Base-by-base conservation (phyloP, 2,329 filamentous ascomycete genomes). In the Penicillium sp. region DNA sequence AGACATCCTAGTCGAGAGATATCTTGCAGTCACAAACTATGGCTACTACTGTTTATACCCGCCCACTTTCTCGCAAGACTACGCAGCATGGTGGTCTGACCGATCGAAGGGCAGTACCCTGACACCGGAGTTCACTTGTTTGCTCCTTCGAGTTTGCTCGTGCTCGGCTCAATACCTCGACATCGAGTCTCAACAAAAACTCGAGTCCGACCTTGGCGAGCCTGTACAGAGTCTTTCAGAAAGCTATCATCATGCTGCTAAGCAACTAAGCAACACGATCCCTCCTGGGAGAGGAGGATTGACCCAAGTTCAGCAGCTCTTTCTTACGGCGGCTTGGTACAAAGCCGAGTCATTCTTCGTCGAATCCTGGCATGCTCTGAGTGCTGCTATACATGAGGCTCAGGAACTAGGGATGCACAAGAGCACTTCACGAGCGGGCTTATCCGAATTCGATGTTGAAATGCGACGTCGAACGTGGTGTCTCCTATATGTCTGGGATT, bases 281-380 rank as follows among this genome's bases (percentile, higher is more conserved):
- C 54, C 73, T 3, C 77, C 79, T 1, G 79, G 80, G 0, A 75
- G 76, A 53, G 79, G 79, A 1, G 76, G 79, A 3, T 66, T 83
- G 6, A 68, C 73, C 38, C 78, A 82, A 15, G 77, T 83, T 1
- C 81, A 83, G 64, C 81, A 83, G 63, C 70, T 81, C n/a, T 82
- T 83, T 55, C 62, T 83, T 3, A 79, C 76, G 22, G 75, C 77
- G 2, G 72, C 74, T 22, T 83, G 80, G 80, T 77, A 76, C 45
- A 83, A 82, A 60, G 77, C 76, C 3, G 79, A 81, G 57, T 77
- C 76, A 14, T 73, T 75, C 20, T 82, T 82, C 64, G 75, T 80
- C 1, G 79, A 82, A 34, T 75, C 81, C 0, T 83, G 81, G 81
- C 81, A 83, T 71, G 68, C 76, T 2, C 63, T 83, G 8, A 72